These are phyloP conservation scores for Euphrasia confusa DNA, from an alignment of 257 asterid species.

Conservation along the genomic window DNA sequence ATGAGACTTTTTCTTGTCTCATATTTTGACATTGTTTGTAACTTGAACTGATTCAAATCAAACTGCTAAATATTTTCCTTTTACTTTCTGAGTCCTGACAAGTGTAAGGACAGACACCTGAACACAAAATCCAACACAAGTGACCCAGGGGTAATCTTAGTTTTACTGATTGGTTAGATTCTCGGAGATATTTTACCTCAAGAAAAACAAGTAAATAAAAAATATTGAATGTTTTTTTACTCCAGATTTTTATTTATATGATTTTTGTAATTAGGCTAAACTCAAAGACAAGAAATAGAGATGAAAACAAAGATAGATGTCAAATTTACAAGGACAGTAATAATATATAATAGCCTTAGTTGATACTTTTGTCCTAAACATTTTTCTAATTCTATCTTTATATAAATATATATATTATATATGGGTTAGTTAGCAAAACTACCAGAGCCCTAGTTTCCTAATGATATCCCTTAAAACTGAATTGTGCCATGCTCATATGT, in stretches of 20 bases:
- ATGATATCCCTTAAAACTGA: neutral
- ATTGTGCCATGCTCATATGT: slow-evolving; percentile 19
- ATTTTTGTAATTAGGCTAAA: neutral
- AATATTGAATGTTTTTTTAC: neutral
- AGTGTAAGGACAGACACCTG: too few relatives aligned
- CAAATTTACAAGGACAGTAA: slow-evolving; percentile 26
- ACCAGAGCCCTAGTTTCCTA: slow-evolving; percentile 14
- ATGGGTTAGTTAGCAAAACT: slow-evolving; percentile 28
- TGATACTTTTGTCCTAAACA: slow-evolving; percentile 19
- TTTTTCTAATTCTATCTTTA: slow-evolving; percentile 16
- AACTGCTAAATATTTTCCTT: neutral
- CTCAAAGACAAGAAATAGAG: neutral
- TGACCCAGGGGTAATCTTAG: neutral
- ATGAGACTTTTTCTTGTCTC: too few relatives aligned
- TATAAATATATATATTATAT: neutral
- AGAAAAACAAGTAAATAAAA: neutral
- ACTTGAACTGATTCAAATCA: neutral
- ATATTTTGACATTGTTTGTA: too few relatives aligned
- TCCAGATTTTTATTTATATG: neutral
- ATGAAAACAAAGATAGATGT: neutral
- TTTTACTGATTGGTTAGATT: neutral
- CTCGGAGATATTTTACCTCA: neutral
- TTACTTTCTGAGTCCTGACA: too few relatives aligned
- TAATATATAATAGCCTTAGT: slow-evolving; percentile 11
- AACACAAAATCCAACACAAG: neutral